A percentile compares a stretch with the other conserved stretches of the same genome.
Evolutionary conservation across 148 eudicot genomes (phyloP).

Genomic region (Cornus florida): DNA sequence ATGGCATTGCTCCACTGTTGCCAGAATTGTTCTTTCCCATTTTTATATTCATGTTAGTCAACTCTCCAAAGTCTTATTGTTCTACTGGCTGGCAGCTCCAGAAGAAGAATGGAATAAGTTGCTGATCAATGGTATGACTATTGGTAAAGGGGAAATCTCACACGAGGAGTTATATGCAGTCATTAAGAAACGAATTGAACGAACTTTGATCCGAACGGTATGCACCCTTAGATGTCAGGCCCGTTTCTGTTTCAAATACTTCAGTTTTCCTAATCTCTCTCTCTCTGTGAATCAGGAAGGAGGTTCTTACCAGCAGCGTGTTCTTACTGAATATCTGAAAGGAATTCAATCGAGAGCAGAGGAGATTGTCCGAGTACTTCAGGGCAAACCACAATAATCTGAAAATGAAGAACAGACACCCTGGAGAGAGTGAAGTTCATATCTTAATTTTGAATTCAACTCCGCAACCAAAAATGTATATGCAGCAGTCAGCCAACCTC

Average conservation of each 20-base stretch:
- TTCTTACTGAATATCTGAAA: slow-evolving; percentile 78
- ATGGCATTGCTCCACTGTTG: background rate
- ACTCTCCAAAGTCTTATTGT: slow-evolving; percentile 6
- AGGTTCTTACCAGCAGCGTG: slow-evolving; percentile 91
- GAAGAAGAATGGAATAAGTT: slow-evolving; percentile 81
- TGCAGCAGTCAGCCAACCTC: background rate
- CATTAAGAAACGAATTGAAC: slow-evolving; percentile 82
- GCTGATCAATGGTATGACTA: slow-evolving; percentile 62
- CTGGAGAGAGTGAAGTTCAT: background rate
- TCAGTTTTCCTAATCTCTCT: background rate
- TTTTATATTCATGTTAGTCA: background rate
- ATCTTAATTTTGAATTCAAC: background rate
- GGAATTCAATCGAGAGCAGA: slow-evolving; percentile 85
- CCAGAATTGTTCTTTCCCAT: background rate
- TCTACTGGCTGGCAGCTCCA: slow-evolving; percentile 54
- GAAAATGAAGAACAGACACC: background rate
- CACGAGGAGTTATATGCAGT: slow-evolving; percentile 76
- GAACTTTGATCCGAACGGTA: slow-evolving; percentile 86
- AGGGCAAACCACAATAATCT: slow-evolving; percentile 43
- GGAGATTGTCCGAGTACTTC: slow-evolving; percentile 60
- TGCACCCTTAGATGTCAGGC: slow-evolving; percentile 8
- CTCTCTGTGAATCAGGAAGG: slow-evolving; percentile 61
- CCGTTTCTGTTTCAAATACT: slow-evolving; percentile 6
- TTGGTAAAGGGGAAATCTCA: slow-evolving; percentile 77
- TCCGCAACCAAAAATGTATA: background rate